Base-by-base conservation (phyloP, 2,329 filamentous ascomycete genomes). In the Penicillium sp. region DNA sequence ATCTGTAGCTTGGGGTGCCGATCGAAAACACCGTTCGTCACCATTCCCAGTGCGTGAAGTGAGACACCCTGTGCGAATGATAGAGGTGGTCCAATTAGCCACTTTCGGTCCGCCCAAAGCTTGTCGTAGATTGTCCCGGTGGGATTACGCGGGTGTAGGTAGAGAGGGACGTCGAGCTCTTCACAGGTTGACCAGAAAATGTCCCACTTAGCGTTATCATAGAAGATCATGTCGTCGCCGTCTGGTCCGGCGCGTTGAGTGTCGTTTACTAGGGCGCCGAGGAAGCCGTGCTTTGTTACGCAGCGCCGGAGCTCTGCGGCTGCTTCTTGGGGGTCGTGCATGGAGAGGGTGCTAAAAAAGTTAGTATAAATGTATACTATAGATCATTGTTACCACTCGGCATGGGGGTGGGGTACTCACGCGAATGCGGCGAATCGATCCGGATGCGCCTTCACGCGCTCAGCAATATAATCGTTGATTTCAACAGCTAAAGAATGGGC, bases 141-240 rank as follows among this genome's bases (percentile, higher is more conserved):
- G 1, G 84, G 82, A 56, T 80, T 79, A 41, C 80, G 74, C 0
- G 84, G 85, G 65, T 88, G 85, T 1, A 88, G 74, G 61, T 87
- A 88, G 42, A 88, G 76, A 0, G 84, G 84, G 0, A 86, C 84
- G 50, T 86, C 81, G 0, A 88, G 78, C 36, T 85, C 80, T 1
- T 75, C 76, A 7, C 80, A 76, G 0, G 78, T 79, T 10, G 75
- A 63, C 84, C 84, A 87, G 75, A 88, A 87, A 18, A 78, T 66
- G 26, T 73, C 69, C 76, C 80, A 88, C 53, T 81, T 78, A 0
- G 79, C 75, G 7, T 77, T 72, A 62, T 88, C 85, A 69, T 87
- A 88, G 71, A 86, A 87, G 64, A 87, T 72, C 74, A 84, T 81
- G 20, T 79, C 78, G 49, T 85, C 82, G 30, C 83, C 84, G 51